Percentiles rank a stretch among this genome's conserved stretches.
phyloP scores from a whole-genome alignment of 805 yeast genomes.

The Groenewaldozyma tartarivorans region DNA sequence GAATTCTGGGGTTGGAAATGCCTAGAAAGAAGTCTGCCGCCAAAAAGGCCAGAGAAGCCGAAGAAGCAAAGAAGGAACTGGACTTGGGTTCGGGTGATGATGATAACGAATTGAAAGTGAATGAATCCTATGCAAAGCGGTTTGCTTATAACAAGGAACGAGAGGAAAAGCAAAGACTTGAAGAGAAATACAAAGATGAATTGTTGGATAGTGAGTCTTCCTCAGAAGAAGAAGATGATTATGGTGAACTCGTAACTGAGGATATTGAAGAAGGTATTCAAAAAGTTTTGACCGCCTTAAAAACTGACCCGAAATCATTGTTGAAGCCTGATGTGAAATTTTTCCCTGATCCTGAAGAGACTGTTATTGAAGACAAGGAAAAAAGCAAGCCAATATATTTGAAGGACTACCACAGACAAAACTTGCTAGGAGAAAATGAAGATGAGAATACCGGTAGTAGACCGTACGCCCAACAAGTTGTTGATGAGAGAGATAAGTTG shows the following conservation, averaged over 20 bases:
- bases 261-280: conserved; percentile 75
- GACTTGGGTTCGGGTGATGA: conserved; percentile 8
- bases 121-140: conserved; percentile 22
- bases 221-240: conserved; percentile 80
- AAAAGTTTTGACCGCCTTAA: conserved; percentile 61
- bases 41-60: conserved; percentile 30
- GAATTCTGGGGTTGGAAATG: conserved; percentile 33
- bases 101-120: conserved; percentile 15
- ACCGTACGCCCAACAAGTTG: conserved; percentile 67
- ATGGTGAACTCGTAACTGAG: conserved; percentile 77
- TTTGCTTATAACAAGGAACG: conserved; percentile 26
- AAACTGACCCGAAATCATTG: conserved; percentile 52
- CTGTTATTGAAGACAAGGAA: conserved; percentile 17
- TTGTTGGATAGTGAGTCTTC: conserved; percentile 30
- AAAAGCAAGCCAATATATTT: conserved; percentile 70
- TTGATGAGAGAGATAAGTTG: conserved; percentile 65
- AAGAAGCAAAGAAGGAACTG: neutral
- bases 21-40: conserved; percentile 84
- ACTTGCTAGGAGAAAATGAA: conserved; percentile 51
- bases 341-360: conserved; percentile 55
- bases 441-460: conserved; percentile 49
- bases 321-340: conserved; percentile 64
- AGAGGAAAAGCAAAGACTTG: conserved; percentile 21
- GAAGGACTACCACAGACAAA: conserved; percentile 88
- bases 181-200: conserved; percentile 23